Evolutionary conservation across 768 basidiomycete genomes (phyloP).

Genomic region (Pleurotus giganteus): DNA sequence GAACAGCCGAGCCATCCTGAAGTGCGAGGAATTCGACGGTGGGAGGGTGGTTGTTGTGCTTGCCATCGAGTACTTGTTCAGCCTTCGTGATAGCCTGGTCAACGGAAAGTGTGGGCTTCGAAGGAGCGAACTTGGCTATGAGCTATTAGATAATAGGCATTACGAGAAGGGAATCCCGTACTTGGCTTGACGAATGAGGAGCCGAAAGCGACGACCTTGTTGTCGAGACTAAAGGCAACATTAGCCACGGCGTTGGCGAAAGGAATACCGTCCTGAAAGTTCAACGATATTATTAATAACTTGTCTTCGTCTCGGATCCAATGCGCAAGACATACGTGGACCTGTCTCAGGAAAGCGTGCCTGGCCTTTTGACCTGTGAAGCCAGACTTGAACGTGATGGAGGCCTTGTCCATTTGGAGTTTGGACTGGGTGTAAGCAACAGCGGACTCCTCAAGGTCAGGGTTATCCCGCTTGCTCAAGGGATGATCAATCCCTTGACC

Average conservation of each 20-base stretch:
- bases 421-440: conserved; percentile 22
- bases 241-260: conserved; percentile 42
- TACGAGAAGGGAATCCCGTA: conserved; percentile 17
- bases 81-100: conserved; percentile 33
- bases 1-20: conserved; percentile 33
- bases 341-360: conserved; percentile 25
- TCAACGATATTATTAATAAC: background rate
- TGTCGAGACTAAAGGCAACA: conserved; percentile 37
- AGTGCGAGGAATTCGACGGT: conserved; percentile 39
- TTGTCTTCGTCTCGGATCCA: background rate
- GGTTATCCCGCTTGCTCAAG: conserved; percentile 20
- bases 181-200: conserved; percentile 44
- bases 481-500: conserved; percentile 29
- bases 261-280: conserved; percentile 25
- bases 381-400: conserved; percentile 23
- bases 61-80: conserved; percentile 35
- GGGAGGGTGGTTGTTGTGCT: conserved; percentile 36
- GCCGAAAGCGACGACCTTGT: conserved; percentile 41
- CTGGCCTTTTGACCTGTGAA: conserved; percentile 21
- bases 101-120: conserved; percentile 33
- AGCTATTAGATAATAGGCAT: background rate
- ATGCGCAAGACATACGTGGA: conserved; percentile 17
- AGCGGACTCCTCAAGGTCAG: conserved; percentile 22
- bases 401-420: conserved; percentile 18
- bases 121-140: conserved; percentile 26